Evolutionary conservation across 2,329 filamentous ascomycete species (phyloP).

Genomic region (Orbilia brochopaga): DNA sequence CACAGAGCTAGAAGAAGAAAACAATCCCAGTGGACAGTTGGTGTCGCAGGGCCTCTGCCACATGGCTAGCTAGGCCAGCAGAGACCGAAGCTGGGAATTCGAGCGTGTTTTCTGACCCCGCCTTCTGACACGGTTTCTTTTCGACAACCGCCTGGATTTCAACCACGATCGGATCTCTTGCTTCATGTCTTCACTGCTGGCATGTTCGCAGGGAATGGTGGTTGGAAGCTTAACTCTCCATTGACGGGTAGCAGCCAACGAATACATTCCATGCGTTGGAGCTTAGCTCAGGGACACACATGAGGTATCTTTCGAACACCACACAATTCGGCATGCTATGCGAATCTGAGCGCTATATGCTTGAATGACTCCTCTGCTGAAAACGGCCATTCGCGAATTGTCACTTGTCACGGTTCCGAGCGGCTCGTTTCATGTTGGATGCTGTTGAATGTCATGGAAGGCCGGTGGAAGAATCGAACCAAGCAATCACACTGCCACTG

Average conservation of each 20-base stretch:
- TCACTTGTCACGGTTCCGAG: conserved; percentile 27
- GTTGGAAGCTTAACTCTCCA: conserved; percentile 25
- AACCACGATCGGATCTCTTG: background rate
- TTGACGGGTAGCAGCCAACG: conserved; percentile 27
- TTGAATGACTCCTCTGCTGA: conserved; percentile 36
- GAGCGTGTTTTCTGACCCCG: conserved; percentile 17
- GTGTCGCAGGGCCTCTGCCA: conserved; percentile 31
- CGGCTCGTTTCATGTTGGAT: conserved; percentile 19
- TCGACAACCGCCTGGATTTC: background rate
- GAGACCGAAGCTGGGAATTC: conserved; percentile 4
- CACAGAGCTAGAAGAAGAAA: conserved; percentile 15
- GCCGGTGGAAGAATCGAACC: conserved; percentile 17
- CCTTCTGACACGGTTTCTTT: conserved; percentile 17
- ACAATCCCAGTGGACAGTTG: conserved; percentile 27
- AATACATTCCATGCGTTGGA: conserved; percentile 50
- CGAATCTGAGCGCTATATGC: background rate
- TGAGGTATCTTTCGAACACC: too few relatives aligned
- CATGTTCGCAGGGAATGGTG: conserved; percentile 30
- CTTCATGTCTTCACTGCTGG: conserved; percentile 16
- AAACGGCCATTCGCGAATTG: conserved; percentile 24
- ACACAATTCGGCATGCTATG: background rate
- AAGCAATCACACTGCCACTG: conserved; percentile 30
- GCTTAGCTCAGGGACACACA: too few relatives aligned
- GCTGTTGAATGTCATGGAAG: conserved; percentile 10
- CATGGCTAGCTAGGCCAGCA: conserved; percentile 9